phyloP scores from a whole-genome alignment of 192 early-diverging fungal species.

The Gaertneriomyces sp. region DNA sequence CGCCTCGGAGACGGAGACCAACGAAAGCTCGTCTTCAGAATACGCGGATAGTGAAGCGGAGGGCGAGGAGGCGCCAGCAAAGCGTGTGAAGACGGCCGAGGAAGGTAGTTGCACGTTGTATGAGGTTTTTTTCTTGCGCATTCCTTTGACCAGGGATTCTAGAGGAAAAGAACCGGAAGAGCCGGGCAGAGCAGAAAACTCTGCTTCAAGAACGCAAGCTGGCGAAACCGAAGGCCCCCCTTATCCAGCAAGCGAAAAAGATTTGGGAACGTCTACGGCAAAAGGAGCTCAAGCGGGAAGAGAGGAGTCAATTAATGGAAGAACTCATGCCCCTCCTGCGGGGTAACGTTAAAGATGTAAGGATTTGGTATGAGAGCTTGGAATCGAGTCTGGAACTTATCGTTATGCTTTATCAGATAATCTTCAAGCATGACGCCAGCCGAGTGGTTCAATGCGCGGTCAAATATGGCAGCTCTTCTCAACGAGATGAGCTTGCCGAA shows the following conservation, averaged over 20 bases:
- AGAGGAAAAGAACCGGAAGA: conserved; percentile 30
- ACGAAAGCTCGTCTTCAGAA: too few relatives aligned
- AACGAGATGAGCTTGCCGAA: conserved; percentile 72
- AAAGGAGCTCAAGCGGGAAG: conserved; percentile 61
- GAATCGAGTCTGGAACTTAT: neutral
- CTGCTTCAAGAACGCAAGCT: conserved; percentile 56
- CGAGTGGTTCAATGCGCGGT: conserved; percentile 86
- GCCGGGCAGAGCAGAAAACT: conserved; percentile 41
- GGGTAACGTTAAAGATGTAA: conserved; percentile 71
- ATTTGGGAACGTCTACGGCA: conserved; percentile 84
- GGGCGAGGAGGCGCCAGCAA: neutral
- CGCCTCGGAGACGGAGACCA: too few relatives aligned
- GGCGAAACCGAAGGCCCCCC: conserved; percentile 62
- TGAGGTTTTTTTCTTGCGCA: neutral
- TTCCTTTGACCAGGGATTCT: neutral
- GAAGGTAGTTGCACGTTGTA: neutral
- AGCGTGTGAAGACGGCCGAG: neutral
- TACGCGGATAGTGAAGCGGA: too few relatives aligned
- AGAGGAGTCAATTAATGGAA: conserved; percentile 64
- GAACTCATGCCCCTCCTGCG: conserved; percentile 77
- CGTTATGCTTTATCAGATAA: conserved; percentile 42
- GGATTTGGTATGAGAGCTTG: neutral
- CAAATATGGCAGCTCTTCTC: conserved; percentile 78
- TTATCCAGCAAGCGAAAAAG: conserved; percentile 70
- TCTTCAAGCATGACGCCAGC: conserved; percentile 94